Evolutionary conservation across 139 green algal species (phyloP).

Genomic region (Coelastrella sp.): DNA sequence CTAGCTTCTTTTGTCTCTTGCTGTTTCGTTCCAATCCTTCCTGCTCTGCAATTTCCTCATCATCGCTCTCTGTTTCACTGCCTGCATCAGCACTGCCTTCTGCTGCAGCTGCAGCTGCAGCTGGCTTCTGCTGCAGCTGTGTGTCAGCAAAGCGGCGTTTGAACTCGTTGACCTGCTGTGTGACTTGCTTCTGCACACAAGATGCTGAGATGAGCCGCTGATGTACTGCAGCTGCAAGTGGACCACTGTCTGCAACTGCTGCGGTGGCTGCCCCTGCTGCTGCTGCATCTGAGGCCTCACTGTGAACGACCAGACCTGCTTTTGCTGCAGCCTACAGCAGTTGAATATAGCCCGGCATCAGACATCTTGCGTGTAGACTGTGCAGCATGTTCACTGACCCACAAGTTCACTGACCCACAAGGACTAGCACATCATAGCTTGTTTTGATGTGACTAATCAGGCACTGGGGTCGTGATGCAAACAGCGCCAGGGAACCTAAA

Average conservation of each 20-base stretch:
- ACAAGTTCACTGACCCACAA: no score
- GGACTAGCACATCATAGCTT: no score
- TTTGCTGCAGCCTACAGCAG: slow-evolving; percentile 1
- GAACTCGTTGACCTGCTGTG: slow-evolving; percentile 45
- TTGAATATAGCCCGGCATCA: no score
- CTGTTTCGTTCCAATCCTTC: background rate
- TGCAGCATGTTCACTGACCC: no score
- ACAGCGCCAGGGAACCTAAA: no score
- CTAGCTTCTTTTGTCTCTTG: background rate
- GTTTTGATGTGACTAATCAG: no score
- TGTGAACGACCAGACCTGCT: slow-evolving; percentile 15
- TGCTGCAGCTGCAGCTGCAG: background rate
- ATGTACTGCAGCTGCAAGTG: slow-evolving; percentile 36
- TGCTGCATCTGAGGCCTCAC: background rate
- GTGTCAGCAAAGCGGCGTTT: slow-evolving; percentile 42
- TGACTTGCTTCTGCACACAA: slow-evolving; percentile 55
- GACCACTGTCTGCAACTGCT: background rate
- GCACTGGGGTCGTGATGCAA: no score
- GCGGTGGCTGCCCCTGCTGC: background rate
- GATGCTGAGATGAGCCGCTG: slow-evolving; percentile 52
- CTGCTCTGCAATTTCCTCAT: background rate
- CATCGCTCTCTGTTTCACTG: no score
- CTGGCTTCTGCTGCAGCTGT: background rate
- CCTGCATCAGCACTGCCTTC: background rate
- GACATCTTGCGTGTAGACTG: no score